Percentiles rank a stretch among this genome's conserved stretches.
phyloP scores from a whole-genome alignment of 2,329 filamentous ascomycete genomes.

The Beauveria pseudobassiana region DNA sequence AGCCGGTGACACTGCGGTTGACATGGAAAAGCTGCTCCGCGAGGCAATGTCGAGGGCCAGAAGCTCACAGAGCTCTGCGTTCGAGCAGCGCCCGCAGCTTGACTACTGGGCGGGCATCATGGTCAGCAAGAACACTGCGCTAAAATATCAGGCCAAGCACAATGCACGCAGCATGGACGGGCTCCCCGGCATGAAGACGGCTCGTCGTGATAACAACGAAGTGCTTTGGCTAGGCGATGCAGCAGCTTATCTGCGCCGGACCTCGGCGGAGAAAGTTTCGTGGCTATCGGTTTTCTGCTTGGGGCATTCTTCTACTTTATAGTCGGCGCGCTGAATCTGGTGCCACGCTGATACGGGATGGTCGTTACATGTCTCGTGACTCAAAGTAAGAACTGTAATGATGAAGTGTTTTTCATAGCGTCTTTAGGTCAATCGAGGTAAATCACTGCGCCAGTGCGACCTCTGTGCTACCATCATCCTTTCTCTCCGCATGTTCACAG shows the following conservation, averaged over 20 bases:
- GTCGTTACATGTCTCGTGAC: background rate
- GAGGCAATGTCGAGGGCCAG: constrained; percentile 15
- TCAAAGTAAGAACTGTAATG: background rate
- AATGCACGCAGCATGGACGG: constrained; percentile 53
- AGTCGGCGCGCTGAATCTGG: background rate
- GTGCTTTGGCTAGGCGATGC: constrained; percentile 35
- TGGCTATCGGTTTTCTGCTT: constrained; percentile 25
- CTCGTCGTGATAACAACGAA: constrained; percentile 43
- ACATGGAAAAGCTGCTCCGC: constrained; percentile 20
- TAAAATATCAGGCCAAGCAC: constrained; percentile 47
- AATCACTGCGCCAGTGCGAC: background rate
- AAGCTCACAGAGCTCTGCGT: constrained; percentile 30
- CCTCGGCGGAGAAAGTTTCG: constrained; percentile 25
- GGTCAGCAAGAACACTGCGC: constrained; percentile 40
- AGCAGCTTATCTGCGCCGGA: constrained; percentile 19
- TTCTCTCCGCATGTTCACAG: background rate
- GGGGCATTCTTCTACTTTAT: constrained; percentile 14
- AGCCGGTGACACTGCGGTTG: background rate
- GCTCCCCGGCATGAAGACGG: constrained; percentile 47
- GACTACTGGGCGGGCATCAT: constrained; percentile 42
- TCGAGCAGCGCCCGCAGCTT: constrained; percentile 49
- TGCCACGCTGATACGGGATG: background rate
- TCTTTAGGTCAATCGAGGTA: background rate
- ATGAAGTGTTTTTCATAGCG: background rate
- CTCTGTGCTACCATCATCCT: background rate